Percentiles rank a stretch among this genome's conserved stretches.
These are phyloP conservation scores for Globisporangium splendens DNA, from an alignment of 352 stramenopile species.

Conservation along the genomic window DNA sequence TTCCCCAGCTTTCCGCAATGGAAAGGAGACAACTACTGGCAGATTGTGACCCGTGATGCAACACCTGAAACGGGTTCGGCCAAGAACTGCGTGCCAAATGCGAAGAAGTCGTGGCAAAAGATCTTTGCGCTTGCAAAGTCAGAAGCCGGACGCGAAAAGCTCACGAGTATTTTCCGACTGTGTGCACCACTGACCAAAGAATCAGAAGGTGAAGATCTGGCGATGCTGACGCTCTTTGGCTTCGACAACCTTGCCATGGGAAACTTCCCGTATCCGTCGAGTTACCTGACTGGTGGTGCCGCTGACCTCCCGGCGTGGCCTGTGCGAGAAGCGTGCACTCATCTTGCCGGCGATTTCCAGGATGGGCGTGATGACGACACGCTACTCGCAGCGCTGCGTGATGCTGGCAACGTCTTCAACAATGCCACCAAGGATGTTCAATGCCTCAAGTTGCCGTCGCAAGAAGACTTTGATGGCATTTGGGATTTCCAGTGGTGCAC, in stretches of 20 bases:
- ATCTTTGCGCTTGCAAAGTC: constrained; percentile 74
- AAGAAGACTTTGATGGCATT: constrained; percentile 80
- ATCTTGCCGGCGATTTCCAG: constrained; percentile 48
- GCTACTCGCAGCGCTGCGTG: constrained; percentile 47
- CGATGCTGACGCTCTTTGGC: constrained; percentile 73
- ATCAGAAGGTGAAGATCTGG: constrained; percentile 50
- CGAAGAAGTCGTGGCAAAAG: constrained; percentile 70
- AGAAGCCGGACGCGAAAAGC: constrained; percentile 37
- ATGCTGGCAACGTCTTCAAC: constrained; percentile 85
- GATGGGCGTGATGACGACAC: constrained; percentile 24
- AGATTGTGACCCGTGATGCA: constrained; percentile 76
- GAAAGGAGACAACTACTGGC: constrained; percentile 77
- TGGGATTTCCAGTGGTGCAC: constrained; percentile 93
- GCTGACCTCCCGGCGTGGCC: constrained; percentile 88
- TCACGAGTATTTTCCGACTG: constrained; percentile 60
- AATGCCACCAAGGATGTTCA: constrained; percentile 76
- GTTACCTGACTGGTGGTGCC: constrained; percentile 85
- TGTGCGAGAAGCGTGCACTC: constrained; percentile 85
- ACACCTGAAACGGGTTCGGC: constrained; percentile 62
- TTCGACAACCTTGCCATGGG: constrained; percentile 95
- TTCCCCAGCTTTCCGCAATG: constrained; percentile 73
- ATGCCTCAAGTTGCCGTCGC: constrained; percentile 73
- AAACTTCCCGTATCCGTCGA: constrained; percentile 94
- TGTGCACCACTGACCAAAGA: constrained; percentile 55
- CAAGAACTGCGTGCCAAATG: constrained; percentile 81